Base-by-base conservation (phyloP, 2,329 filamentous ascomycete species). In the Diaporthe humulicola region DNA sequence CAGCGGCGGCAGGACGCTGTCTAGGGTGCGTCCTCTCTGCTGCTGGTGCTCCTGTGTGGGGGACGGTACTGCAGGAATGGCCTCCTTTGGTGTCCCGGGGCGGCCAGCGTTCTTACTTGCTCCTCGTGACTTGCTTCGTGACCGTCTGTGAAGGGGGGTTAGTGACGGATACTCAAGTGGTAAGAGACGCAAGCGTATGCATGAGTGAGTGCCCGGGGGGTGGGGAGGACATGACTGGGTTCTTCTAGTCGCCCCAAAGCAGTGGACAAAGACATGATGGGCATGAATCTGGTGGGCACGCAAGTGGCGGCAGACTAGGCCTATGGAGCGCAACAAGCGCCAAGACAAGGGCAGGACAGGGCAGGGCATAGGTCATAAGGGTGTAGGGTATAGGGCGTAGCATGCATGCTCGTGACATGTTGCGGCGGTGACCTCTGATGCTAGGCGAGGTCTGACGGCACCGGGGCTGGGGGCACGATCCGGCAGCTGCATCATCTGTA, bases 1-100 rank as follows among this genome's bases (percentile, higher is more conserved):
- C 48, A 80, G 60, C 28, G 79, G 78, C 22, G 79, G 78, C 42
- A 79, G 73, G 75, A 75, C 67, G 48, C 76, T 54, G n/a, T 61
- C 70, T 12, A 64, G 45, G 28, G 78, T 74, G 33, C 77, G 75
- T 30, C 71, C 70, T 38, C 70, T 60, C 33, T 72, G 70, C 45
- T 60, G 57, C 56, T 56, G 38, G n/a, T n/a, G n/a, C 70, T 72
- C 70, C 17, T 42, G 70, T n/a, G 48, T 60, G 28, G 70, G 57
- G 3, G 70, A 72, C 9, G 70, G 70, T 28, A 72, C 19, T 56
- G 70, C 57, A n/a, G 70, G 70, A 52, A 72, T 61, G 10, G 70
- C 60, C 28, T 72, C 70, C 57, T 72, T 72, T 50, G 70, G 70
- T 36, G 70, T 72, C 45, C 70, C 70, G 36, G 70, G 70, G 19